Evolutionary conservation across 2,329 filamentous ascomycete species (phyloP), one percentile per base, ranked within the genome.

Genomic region (Dothidotthia symphoricarpi): DNA sequence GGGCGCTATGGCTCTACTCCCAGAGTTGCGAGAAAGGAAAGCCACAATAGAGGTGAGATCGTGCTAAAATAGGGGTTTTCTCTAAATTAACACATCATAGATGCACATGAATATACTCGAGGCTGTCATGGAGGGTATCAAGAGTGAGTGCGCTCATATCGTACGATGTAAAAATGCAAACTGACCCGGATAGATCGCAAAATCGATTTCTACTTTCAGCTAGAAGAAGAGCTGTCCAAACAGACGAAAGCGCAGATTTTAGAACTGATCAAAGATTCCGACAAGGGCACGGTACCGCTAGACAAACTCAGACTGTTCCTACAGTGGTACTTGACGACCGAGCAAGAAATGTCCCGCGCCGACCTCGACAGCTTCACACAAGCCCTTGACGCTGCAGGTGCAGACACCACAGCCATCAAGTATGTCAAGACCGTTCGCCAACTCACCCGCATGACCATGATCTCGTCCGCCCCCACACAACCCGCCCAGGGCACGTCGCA

Each of bases 21-120:
- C 93, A 0, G 91, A 97, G 66, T 75, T 98, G 51, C 78, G 89
- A 47, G 93, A 97, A 67, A 83, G 93, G 42, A 98, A 98, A 65
- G 83, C 58, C 1, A 61, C 54, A 2, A 78, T 98, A 4, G 93
- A 59, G 36, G 49, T 45, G 19, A 5, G 16, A 3, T 10, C 8
- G 1, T 22, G 3, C 12, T 10, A 13, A 13, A 11, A 3, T 22
- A 7, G 27, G 13, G 15, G 7, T 11, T 10, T 32, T 6, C 38
- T 34, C 12, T 75, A 95, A 4, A 90, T 96, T 63, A 26, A 45
- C 31, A n/a, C n/a, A 25, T 34, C 6, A 7, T 11, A 48, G 36
- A 97, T 96, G 86, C 93, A 98, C 66, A 98, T 98, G 93, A 96
- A 95, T 63, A 95, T 97, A 42, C 76, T 94, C 3, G 91, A 90